phyloP scores from a whole-genome alignment of 2,329 filamentous ascomycete genomes.

The Venturia pyrina region DNA sequence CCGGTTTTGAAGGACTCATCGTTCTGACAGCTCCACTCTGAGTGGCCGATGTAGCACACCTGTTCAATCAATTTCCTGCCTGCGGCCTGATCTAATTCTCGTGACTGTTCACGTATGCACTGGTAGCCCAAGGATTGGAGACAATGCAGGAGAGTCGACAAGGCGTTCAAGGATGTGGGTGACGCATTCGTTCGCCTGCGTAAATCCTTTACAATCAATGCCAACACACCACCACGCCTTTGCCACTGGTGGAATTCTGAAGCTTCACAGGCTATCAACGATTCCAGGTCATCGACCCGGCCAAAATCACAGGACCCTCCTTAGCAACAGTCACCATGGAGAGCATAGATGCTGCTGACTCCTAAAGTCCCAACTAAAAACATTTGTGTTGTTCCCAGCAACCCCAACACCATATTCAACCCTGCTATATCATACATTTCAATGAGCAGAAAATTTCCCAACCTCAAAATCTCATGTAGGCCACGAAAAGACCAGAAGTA shows the following conservation, averaged over 20 bases:
- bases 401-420: neutral
- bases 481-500: neutral
- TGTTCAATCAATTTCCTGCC: neutral
- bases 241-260: neutral
- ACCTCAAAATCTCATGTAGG: neutral
- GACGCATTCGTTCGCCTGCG: neutral
- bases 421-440: neutral
- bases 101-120: neutral
- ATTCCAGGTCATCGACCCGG: neutral
- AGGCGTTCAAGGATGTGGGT: neutral
- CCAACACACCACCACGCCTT: neutral
- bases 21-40: no score
- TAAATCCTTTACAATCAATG: neutral
- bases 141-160: neutral
- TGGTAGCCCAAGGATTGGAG: neutral
- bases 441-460: neutral
- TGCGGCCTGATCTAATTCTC: neutral
- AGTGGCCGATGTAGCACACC: neutral
- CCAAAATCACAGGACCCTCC: neutral
- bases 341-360: neutral
- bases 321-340: neutral
- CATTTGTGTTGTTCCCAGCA: neutral
- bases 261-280: neutral
- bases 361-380: neutral
- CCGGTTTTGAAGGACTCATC: no score